phyloP scores from a whole-genome alignment of 805 yeast genomes.

The Candida chilensis region DNA sequence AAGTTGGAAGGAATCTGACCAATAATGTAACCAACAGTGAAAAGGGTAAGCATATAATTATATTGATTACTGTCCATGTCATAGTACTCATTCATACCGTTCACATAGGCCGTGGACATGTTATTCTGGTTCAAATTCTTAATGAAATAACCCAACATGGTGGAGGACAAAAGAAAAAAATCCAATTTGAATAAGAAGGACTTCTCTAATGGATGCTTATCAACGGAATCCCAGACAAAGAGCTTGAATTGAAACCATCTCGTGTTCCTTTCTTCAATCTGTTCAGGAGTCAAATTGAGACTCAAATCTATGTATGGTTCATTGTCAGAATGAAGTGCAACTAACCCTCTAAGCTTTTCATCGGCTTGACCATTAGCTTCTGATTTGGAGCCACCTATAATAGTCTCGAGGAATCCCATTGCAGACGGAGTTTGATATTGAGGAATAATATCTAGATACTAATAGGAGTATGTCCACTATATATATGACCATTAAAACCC shows the following conservation, averaged over 20 bases:
- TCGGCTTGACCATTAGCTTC: too few relatives aligned
- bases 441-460: too few relatives aligned
- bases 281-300: conserved; percentile 9
- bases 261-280: not conserved
- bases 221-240: conserved; percentile 16
- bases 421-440: too few relatives aligned
- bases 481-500: too few relatives aligned
- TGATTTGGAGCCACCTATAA: too few relatives aligned
- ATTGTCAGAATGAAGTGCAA: conserved; percentile 2
- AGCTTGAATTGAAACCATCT: conserved; percentile 1
- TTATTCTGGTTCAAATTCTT: conserved; percentile 33
- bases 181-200: conserved; percentile 43
- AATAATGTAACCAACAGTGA: conserved; percentile 42
- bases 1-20: conserved; percentile 42
- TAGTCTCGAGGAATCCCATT: too few relatives aligned
- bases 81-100: conserved; percentile 36
- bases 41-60: conserved; percentile 31
- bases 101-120: conserved; percentile 34
- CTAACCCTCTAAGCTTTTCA: not conserved
- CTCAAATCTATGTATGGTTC: conserved; percentile 13
- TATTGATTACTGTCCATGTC: conserved; percentile 30
- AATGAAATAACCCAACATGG: conserved; percentile 43
- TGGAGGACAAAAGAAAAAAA: conserved; percentile 41
- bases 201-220: conserved; percentile 29
- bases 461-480: too few relatives aligned